Evolutionary conservation across 2,329 filamentous ascomycete species (phyloP), one percentile per base, ranked within the genome.

Genomic region (Aureobasidium melanogenum): DNA sequence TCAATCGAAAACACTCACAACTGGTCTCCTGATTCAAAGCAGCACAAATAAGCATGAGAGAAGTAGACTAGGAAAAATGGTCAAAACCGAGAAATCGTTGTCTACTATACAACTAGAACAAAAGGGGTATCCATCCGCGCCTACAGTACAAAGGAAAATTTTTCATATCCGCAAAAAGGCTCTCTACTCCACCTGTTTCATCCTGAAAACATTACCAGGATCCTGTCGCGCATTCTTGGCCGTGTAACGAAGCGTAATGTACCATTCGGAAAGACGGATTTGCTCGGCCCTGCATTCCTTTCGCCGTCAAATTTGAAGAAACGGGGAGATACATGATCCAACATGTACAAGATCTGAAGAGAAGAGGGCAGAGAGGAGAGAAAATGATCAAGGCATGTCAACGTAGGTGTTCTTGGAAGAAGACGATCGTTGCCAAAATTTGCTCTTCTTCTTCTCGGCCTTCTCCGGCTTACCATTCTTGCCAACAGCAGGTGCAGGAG

Each of bases 381-480:
- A 12, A 17, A 22, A 2, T 1, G 15, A 56, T 62, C 57, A 68
- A 36, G 66, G 66, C 66, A 68, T 64, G 50, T 67, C 65, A 46
- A 65, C 50, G 56, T 66, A 68, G 41, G 64, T 66, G 19, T 24
- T 48, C 59, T 63, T 68, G 60, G 46, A 10, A 32, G 46, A 48
- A 6, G 46, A 48, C 12, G 46, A 48, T 1, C 60, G 62, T 30
- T 61, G 52, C 63, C 64, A 65, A 48, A 67, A 67, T 38, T 65
- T 65, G 9, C 55, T 50, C 58, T 63, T 60, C 50, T 60, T 68
- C 50, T 73, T 72, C 56, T 72, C 70, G 56, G 57, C 48, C 43
- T 64, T 61, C 36, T 63, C 38, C 6, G 43, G n/a, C 12, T 47
- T 48, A 22, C 39, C 54, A 39, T 55, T 15, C 8, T 30, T 41